Base-by-base conservation (phyloP, 805 yeast species). In the Candida saitoana region DNA sequence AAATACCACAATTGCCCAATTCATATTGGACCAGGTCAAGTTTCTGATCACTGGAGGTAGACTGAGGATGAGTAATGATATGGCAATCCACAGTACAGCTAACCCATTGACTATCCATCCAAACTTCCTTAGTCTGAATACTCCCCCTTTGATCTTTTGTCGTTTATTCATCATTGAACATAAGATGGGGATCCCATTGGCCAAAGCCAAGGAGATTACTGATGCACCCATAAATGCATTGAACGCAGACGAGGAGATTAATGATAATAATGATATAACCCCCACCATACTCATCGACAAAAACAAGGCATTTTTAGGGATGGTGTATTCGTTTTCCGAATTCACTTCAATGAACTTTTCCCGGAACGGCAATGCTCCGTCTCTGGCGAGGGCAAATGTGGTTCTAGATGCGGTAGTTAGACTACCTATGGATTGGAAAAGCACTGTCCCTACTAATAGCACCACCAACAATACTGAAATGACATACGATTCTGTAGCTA, bases 161-260 rank as follows among this genome's bases (percentile, higher is more conserved):
- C 93, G 62, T 41, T 76, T 77, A 45, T 82, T 76, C 18, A 83
- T 54, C 55, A 85, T 54, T 3, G 80, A 74, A n/a, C 81, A 69
- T 0, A 82, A 49, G 18, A 86, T 80, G 2, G 95, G 95, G 12
- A 87, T 78, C 3, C 88, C 80, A 46, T 87, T 83, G 2, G 93
- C 87, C 22, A 84, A 69, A 38, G 88, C 81, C 44, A 87, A 65
- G 2, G 88, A 76, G 16, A 86, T 73, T 2, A 87, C 93, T 7
- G 91, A 82, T 14, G 90, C 82, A 0, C 95, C 93, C 65, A 86
- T 79, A 59, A 87, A 86, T 3, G 95, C 89, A 59, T 83, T 83
- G 60, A 87, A 84, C 0, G 93, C 89, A 5, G 89, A 77, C 4
- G 80, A 67, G 0, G 91, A 84, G 1, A 86, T 60, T 34, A 87